Evolutionary conservation across 1,284 basidiomycete genomes (phyloP).

Genomic region (Sparassis latifolia): DNA sequence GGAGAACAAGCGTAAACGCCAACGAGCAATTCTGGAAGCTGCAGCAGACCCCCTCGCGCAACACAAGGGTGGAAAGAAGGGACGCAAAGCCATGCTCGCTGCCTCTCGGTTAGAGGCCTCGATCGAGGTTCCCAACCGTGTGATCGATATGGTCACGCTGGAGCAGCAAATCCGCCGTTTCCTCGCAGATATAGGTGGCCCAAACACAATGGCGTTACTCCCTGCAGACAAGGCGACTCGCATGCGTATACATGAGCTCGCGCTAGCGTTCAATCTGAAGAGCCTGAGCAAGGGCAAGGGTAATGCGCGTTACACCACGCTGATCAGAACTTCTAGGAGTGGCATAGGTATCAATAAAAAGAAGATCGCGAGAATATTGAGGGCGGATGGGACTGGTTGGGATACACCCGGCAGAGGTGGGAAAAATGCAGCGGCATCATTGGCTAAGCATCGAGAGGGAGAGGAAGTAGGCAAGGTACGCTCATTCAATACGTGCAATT

Average conservation of each 20-base stretch:
- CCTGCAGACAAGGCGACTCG: conserved; percentile 70
- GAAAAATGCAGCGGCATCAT: conserved; percentile 15
- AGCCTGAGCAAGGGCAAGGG: conserved; percentile 73
- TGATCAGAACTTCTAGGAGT: conserved; percentile 60
- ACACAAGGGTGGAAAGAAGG: conserved; percentile 64
- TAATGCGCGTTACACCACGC: conserved; percentile 54
- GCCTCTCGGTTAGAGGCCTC: conserved; percentile 43
- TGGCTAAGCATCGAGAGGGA: conserved; percentile 57
- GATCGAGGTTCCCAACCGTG: conserved; percentile 41
- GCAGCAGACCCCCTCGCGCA: conserved; percentile 48
- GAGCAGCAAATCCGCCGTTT: conserved; percentile 70
- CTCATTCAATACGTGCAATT: conserved; percentile 6
- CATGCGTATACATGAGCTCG: conserved; percentile 73
- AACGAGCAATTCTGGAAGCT: conserved; percentile 44
- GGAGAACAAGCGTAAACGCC: conserved; percentile 62
- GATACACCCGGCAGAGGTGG: conserved; percentile 26
- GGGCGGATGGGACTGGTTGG: conserved; percentile 27
- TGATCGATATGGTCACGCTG: conserved; percentile 51
- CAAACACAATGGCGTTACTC: conserved; percentile 57
- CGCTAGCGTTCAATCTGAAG: conserved; percentile 68
- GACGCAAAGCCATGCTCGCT: conserved; percentile 54
- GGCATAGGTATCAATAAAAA: conserved; percentile 46
- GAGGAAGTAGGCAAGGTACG: conserved; percentile 69
- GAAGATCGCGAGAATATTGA: conserved; percentile 53
- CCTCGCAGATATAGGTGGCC: conserved; percentile 45